phyloP scores from a whole-genome alignment of 1,284 basidiomycete genomes.

The Erythrobasidium hasegawianum region DNA sequence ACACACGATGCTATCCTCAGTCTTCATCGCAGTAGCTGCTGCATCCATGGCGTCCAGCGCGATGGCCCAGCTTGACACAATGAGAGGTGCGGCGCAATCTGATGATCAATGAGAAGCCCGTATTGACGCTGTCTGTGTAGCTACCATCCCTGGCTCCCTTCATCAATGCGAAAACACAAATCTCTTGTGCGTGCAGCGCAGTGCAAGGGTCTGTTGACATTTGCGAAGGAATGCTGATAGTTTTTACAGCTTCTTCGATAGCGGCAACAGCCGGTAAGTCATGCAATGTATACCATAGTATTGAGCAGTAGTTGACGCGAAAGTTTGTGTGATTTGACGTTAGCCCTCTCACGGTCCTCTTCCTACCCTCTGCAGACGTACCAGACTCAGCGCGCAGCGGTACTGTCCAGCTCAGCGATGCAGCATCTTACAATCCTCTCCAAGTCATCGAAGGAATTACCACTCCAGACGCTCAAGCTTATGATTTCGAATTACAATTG shows the following conservation, averaged over 20 bases:
- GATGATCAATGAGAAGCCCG: not conserved
- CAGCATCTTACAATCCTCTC: slow-evolving; percentile 32
- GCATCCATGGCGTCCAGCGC: not conserved
- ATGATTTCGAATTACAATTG: slow-evolving; percentile 34
- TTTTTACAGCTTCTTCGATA: slow-evolving; percentile 25
- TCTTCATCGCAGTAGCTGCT: not conserved
- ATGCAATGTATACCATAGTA: not conserved
- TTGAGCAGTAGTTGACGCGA: not conserved
- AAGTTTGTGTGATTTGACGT: not conserved
- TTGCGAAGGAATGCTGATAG: no score
- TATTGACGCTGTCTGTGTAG: slow-evolving; percentile 10
- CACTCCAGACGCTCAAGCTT: slow-evolving; percentile 38
- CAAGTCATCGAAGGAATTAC: slow-evolving; percentile 38
- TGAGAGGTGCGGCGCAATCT: not conserved
- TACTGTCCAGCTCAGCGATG: slow-evolving; percentile 28
- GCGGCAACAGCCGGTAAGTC: slow-evolving; percentile 11
- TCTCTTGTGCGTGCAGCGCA: not conserved
- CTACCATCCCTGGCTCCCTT: slow-evolving; percentile 37
- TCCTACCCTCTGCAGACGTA: slow-evolving; percentile 36
- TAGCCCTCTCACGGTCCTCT: slow-evolving; percentile 39
- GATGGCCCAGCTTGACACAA: slow-evolving; percentile 15
- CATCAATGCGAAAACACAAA: slow-evolving; percentile 31
- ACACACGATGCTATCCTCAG: slow-evolving; percentile 4
- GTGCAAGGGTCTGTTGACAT: no score
- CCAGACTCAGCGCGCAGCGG: slow-evolving; percentile 28